Percentiles rank a stretch among this genome's conserved stretches.
Evolutionary conservation across 2,329 filamentous ascomycete species (phyloP).

Genomic region (Xylariomycetidae sp.): DNA sequence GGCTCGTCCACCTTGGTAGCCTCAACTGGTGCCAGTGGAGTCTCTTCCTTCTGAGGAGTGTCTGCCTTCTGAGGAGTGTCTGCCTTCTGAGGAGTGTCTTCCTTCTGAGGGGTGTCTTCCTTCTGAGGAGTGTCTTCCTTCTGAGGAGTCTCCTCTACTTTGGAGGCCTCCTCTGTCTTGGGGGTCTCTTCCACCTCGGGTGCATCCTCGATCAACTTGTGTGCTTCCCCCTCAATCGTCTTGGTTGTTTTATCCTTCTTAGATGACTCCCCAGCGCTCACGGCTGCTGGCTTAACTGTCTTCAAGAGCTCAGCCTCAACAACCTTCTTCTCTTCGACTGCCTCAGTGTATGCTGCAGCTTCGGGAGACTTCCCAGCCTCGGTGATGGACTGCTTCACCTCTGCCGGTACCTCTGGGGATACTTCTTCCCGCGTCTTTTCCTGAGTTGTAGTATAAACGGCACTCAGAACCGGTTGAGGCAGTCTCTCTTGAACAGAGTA

Average conservation of each 20-base stretch:
- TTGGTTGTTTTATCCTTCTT: no score
- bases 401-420: conserved; percentile 47
- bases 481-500: conserved; percentile 48
- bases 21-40: conserved; percentile 2
- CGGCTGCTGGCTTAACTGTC: conserved; percentile 50
- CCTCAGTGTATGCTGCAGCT: conserved; percentile 62
- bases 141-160: conserved; percentile 4
- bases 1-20: no score
- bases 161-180: conserved; percentile 8
- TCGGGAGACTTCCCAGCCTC: conserved; percentile 62
- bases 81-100: no score
- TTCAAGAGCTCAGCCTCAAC: conserved; percentile 71
- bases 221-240: conserved; percentile 11
- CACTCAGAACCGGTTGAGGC: conserved; percentile 45
- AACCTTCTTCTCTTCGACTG: conserved; percentile 69
- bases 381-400: conserved; percentile 54
- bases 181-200: conserved; percentile 7
- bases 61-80: no score
- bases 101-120: no score
- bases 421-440: conserved; percentile 39
- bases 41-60: no score
- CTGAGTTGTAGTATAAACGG: conserved; percentile 39
- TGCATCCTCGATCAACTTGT: conserved; percentile 8
- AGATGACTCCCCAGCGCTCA: no score
- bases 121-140: background rate